Percentiles rank a stretch among this genome's conserved stretches.
Conservation (phyloP, 139 green algal genomes). For the Coelastrella sp. region DNA sequence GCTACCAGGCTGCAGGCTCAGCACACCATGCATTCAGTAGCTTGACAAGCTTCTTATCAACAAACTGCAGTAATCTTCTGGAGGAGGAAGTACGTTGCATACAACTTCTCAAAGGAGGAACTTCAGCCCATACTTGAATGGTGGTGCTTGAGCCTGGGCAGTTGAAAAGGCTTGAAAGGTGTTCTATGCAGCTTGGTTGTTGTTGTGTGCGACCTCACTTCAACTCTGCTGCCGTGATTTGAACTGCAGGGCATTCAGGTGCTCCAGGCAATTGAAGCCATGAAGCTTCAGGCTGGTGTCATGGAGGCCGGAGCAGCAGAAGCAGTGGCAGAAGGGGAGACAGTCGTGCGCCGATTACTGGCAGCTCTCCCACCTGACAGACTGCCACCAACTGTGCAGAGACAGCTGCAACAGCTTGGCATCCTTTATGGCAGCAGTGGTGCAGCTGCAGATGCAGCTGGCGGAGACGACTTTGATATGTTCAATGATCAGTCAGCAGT, state of each 20-base stretch:
- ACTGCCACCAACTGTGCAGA: not conserved
- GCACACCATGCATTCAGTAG: too few relatives aligned
- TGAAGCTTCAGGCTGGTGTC: conserved; percentile 40
- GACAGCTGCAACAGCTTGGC: conserved; percentile 23
- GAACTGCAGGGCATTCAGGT: conserved; percentile 40
- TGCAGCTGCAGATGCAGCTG: not conserved
- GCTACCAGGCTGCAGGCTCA: too few relatives aligned
- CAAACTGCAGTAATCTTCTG: too few relatives aligned
- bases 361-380: not conserved
- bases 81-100: too few relatives aligned
- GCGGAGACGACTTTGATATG: conserved; percentile 29
- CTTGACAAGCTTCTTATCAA: too few relatives aligned
- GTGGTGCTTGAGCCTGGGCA: too few relatives aligned
- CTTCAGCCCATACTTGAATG: too few relatives aligned
- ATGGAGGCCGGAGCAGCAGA: conserved; percentile 28
- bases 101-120: too few relatives aligned
- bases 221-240: not conserved
- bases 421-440: not conserved
- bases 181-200: too few relatives aligned
- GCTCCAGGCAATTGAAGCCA: conserved; percentile 24
- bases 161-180: too few relatives aligned
- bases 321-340: conserved; percentile 16
- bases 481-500: not conserved
- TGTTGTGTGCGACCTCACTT: not conserved
- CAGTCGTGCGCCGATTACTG: not conserved